A percentile compares a stretch with the other conserved stretches of the same genome.
Evolutionary conservation across 352 stramenopile species (phyloP).

Genomic region (Globisporangium nagaii): DNA sequence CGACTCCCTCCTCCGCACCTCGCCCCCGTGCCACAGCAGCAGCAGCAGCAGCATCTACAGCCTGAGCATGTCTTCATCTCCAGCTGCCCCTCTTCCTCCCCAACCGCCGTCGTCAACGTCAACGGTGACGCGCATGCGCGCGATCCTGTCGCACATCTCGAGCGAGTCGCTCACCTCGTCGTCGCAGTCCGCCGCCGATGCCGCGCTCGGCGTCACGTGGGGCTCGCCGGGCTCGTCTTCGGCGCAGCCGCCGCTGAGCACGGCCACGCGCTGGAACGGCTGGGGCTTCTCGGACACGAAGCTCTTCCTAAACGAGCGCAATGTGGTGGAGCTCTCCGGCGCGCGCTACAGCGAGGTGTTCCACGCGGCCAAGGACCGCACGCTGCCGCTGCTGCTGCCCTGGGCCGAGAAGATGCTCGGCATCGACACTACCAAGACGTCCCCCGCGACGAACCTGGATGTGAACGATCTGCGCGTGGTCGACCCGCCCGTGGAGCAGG

Average conservation of each 20-base stretch:
- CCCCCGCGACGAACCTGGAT: constrained; percentile 23
- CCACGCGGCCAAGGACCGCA: constrained; percentile 27
- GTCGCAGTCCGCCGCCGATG: background rate
- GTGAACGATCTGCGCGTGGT: constrained; percentile 30
- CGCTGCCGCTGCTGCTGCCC: constrained; percentile 40
- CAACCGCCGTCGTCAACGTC: background rate
- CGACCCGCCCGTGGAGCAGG: constrained; percentile 7
- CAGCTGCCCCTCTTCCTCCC: background rate
- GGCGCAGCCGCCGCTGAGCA: constrained; percentile 12
- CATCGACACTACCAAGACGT: constrained; percentile 33
- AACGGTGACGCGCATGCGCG: constrained; percentile 45
- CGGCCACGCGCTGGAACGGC: constrained; percentile 60
- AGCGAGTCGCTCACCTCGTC: background rate
- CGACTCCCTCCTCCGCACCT: too few relatives aligned
- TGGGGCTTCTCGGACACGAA: constrained; percentile 72
- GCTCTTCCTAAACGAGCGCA: constrained; percentile 52
- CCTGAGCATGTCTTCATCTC: too few relatives aligned
- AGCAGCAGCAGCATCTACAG: background rate
- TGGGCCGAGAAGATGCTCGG: constrained; percentile 59
- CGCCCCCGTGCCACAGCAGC: background rate
- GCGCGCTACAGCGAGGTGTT: constrained; percentile 64
- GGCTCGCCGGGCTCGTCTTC: too few relatives aligned
- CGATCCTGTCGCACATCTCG: constrained; percentile 39
- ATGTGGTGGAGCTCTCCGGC: constrained; percentile 56
- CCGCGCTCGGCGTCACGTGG: constrained; percentile 4